Evolutionary conservation across 345 rosid genomes (phyloP).

Genomic region (Linum lewisii): DNA sequence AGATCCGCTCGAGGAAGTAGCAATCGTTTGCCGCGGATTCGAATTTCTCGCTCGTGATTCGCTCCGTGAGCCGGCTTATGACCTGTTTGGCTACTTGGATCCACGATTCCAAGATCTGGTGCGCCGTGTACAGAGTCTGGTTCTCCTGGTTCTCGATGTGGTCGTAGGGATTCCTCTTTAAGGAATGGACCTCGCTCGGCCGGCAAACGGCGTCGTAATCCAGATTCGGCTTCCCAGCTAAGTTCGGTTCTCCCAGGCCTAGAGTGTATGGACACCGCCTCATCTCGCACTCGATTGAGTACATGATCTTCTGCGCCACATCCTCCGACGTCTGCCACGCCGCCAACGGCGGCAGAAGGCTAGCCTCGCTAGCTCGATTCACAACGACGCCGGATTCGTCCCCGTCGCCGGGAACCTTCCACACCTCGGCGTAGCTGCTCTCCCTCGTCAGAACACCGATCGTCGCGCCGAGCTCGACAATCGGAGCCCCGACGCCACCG

Average conservation of each 20-base stretch:
- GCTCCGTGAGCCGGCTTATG: conserved; percentile 32
- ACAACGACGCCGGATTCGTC: conserved; percentile 24
- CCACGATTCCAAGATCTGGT: conserved; percentile 89
- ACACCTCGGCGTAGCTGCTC: conserved; percentile 54
- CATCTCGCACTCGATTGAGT: conserved; percentile 74
- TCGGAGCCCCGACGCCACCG: conserved; percentile 35
- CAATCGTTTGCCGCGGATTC: conserved; percentile 48
- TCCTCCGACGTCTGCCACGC: conserved; percentile 71
- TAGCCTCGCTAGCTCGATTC: conserved; percentile 48
- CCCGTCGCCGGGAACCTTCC: conserved; percentile 39
- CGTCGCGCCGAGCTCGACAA: conserved; percentile 30
- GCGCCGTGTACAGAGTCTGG: conserved; percentile 46
- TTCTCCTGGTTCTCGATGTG: conserved; percentile 64
- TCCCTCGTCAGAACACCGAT: conserved; percentile 37
- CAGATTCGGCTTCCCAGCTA: conserved; percentile 63
- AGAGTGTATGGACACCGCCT: conserved; percentile 63
- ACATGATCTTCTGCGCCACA: conserved; percentile 49
- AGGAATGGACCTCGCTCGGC: conserved; percentile 46
- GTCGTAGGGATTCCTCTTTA: conserved; percentile 44
- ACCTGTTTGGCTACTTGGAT: conserved; percentile 38
- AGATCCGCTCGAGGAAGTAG: conserved; percentile 46
- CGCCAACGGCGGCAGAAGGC: conserved; percentile 69
- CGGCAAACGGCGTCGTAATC: conserved; percentile 72
- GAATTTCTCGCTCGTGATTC: conserved; percentile 37
- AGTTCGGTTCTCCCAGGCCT: conserved; percentile 78